Evolutionary conservation across 2,329 filamentous ascomycete genomes (phyloP), one percentile per base, ranked within the genome.

Genomic region (Ophiostoma perfectum): DNA sequence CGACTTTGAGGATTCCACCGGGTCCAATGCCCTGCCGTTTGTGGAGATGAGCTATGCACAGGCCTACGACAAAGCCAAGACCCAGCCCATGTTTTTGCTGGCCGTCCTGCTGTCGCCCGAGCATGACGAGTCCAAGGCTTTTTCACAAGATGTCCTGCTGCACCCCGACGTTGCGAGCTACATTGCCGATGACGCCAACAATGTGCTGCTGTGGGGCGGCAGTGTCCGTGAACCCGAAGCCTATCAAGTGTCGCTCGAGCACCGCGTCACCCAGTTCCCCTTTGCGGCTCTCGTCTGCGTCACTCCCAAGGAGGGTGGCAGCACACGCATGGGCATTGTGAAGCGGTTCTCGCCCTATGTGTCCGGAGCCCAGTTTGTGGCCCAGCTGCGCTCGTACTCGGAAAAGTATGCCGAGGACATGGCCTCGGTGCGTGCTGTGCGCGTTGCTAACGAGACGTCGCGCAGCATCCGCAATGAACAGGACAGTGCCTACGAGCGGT

Each of bases 1-100:
- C 8, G 93, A 98, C 74, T 97, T 99, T 73, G 93, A 97, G 74
- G 95, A 99, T 78, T 92, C 96, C 74, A 95, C 97, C 75, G 93
- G 92, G 0, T 79, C 82, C 18, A 86, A 88, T 65, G 82, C 81
- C 4, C 79, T 98, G 4, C 88, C 90, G 0, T 97, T 96, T 77
- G 88, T 90, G 73, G 93, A 97, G 75, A 90, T 90, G 66, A 93
- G 94, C 4, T 95, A 98, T 75, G 93, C 96, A 5, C 91, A 96
- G 78, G 93, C 93, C 0, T 87, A 97, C 71, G 95, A 99, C 75
- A 80, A 89, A 49, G 93, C 94, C 5, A 97, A 98, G 81, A 89
- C 88, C 73, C 92, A 98, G 47, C 84, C 97, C 68, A 96, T 96
- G 76, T 97, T 96, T 76, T 82, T 99, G 14, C 79, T 98, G n/a